Evolutionary conservation across 2,329 filamentous ascomycete species (phyloP), one percentile per base, ranked within the genome.

Genomic region (Penicillium sp.): DNA sequence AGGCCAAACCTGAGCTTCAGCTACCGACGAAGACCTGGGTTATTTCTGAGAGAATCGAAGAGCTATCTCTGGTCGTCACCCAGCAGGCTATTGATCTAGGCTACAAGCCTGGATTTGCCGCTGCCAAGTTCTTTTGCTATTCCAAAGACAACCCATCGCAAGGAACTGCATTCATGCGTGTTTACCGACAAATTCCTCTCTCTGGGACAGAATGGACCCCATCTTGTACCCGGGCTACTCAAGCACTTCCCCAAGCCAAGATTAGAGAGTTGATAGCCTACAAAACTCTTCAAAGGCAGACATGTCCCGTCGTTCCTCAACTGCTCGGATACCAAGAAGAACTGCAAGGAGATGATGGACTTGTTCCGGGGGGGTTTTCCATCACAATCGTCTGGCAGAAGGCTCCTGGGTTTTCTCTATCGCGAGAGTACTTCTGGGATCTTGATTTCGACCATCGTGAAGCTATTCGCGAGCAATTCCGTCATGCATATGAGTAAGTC

Each of bases 141-240:
- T 11, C 12, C 18, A 43, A 42, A 32, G 39, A 9, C 28, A 24
- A 47, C 28, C 45, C 45, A 13, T 13, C 29, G 5, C 32, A 29
- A 25, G 33, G 43, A 18, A 12, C 35, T 34, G 45, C 33, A 9
- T 47, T 47, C 38, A 47, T 47, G 45, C 45, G 45, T 27, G 43
- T 47, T 11, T 37, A 47, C n/a, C 45, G 25, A 28, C 39, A 47
- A 43, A 26, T 47, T n/a, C 45, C 45, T 29, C n/a, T 37, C 39
- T 9, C 11, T 36, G 45, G 45, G 24, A 47, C 45, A 28, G 39
- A 42, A 35, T 47, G 6, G 7, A 7, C 29, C 4, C n/a, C 28
- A 4, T 29, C 28, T 13, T 11, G 18, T n/a, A 18, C 32, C 32
- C 45, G 45, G 32, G 39, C 39, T 29, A 1, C 9, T 24, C 45